Conservation (phyloP, 192 early-diverging fungal genomes). For the Martensiomyces pterosporus region DNA sequence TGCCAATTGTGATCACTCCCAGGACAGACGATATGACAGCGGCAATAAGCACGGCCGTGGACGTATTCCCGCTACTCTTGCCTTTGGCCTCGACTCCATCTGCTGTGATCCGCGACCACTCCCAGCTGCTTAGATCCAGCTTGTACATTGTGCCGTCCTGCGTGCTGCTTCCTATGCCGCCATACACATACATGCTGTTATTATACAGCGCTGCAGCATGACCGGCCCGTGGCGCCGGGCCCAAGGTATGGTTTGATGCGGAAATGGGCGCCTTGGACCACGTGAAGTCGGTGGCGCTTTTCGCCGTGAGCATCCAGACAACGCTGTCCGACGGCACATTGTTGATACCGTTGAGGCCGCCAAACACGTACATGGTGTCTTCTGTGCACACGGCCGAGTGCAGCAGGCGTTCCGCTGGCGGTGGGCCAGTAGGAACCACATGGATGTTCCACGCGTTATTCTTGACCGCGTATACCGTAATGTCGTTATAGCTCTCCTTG, state of each 20-base stretch:
- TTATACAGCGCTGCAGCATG: conserved; percentile 61
- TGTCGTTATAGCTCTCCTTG: conserved; percentile 44
- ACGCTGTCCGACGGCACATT: conserved; percentile 46
- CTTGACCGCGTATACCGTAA: conserved; percentile 51
- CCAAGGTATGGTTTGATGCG: conserved; percentile 21
- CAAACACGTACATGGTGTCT: conserved; percentile 69
- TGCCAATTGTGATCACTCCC: conserved; percentile 42
- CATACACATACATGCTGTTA: conserved; percentile 64
- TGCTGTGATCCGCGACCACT: conserved; percentile 55
- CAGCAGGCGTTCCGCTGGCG: conserved; percentile 53
- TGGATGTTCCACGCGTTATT: conserved; percentile 52
- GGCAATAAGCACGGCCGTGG: conserved; percentile 47
- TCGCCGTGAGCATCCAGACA: conserved; percentile 50
- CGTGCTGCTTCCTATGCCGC: conserved; percentile 55
- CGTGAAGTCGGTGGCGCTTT: conserved; percentile 7
- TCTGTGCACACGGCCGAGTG: conserved; percentile 65
- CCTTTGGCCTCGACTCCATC: conserved; percentile 15
- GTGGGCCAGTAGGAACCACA: too few species aligned
- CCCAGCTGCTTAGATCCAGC: conserved; percentile 56
- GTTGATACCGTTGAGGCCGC: conserved; percentile 38
- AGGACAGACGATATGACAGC: conserved; percentile 47
- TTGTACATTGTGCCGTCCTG: conserved; percentile 64
- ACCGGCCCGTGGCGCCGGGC: conserved; percentile 55
- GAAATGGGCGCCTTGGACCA: conserved; percentile 50
- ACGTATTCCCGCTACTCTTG: conserved; percentile 18